Conservation (phyloP, 2,329 filamentous ascomycete genomes). For the Paracoccidioides lutzii region DNA sequence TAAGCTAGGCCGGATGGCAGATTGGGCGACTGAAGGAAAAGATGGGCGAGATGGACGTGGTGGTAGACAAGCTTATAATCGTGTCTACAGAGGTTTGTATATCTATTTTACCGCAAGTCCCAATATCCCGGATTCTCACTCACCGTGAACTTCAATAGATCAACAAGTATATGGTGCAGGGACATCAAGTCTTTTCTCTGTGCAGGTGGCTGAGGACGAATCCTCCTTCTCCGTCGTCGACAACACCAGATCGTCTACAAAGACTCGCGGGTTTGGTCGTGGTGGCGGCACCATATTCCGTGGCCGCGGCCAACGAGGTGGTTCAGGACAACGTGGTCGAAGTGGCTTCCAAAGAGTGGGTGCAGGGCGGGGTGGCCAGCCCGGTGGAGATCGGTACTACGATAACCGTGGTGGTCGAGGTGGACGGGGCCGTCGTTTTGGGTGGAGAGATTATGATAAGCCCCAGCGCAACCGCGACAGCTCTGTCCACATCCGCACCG, state of each 20-base stretch:
- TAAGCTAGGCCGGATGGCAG: constrained; percentile 97
- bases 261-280: constrained; percentile 67
- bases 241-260: constrained; percentile 75
- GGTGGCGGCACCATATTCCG: constrained; percentile 85
- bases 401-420: constrained; percentile 58
- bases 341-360: constrained; percentile 62
- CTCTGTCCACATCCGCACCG: constrained; percentile 87
- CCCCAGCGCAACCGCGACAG: constrained; percentile 90
- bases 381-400: constrained; percentile 49
- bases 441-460: constrained; percentile 99
- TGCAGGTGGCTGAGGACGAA: constrained; percentile 88
- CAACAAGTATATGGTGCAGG: constrained; percentile 95
- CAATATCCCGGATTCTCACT: constrained; percentile 9
- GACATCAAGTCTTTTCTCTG: constrained; percentile 72
- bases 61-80: constrained; percentile 77
- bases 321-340: constrained; percentile 57
- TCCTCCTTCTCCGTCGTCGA: constrained; percentile 96
- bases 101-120: neutral
- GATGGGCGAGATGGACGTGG: constrained; percentile 55
- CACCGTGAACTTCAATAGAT: constrained; percentile 41
- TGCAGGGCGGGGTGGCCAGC: constrained; percentile 52
- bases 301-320: constrained; percentile 62
- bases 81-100: constrained; percentile 72
- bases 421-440: constrained; percentile 70
- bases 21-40: constrained; percentile 91